These are phyloP conservation scores for Colletotrichum lupini DNA, from an alignment of 2,329 filamentous ascomycete species.

Conservation along the genomic window DNA sequence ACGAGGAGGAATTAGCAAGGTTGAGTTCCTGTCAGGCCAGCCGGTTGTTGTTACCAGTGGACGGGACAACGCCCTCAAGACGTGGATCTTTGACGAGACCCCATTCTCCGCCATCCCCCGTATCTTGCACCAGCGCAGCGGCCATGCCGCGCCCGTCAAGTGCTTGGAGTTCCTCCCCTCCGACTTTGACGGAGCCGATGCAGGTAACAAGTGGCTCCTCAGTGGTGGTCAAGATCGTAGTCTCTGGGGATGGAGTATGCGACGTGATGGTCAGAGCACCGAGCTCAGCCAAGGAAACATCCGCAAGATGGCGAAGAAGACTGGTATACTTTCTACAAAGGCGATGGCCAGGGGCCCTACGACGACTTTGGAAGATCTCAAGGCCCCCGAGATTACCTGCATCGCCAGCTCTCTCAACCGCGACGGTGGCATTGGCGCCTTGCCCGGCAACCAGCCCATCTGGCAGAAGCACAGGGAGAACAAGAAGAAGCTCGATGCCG, in stretches of 20 bases:
- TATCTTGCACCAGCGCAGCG: conserved; percentile 85
- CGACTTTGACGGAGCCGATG: conserved; percentile 89
- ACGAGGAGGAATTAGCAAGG: conserved; percentile 82
- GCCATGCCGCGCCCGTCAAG: conserved; percentile 88
- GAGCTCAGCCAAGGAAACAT: conserved; percentile 93
- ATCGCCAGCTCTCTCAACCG: conserved; percentile 93
- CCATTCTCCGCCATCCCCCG: conserved; percentile 90
- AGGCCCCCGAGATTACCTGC: conserved; percentile 90
- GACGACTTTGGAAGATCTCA: conserved; percentile 78
- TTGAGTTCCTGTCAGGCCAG: conserved; percentile 91
- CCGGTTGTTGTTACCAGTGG: conserved; percentile 91
- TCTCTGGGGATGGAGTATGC: conserved; percentile 95
- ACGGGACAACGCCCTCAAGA: conserved; percentile 91
- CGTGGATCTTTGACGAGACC: conserved; percentile 95
- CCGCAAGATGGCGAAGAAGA: conserved; percentile 89
- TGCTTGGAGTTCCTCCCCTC: conserved; percentile 87
- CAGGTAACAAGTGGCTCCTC: conserved; percentile 91
- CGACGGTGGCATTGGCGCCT: conserved; percentile 90
- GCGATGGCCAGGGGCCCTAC: conserved; percentile 69
- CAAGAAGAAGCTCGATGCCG: conserved; percentile 73
- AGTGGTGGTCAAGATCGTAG: conserved; percentile 91
- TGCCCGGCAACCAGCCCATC: conserved; percentile 80
- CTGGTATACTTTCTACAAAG: conserved; percentile 73
- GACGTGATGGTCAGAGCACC: conserved; percentile 91
- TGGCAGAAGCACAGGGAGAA: conserved; percentile 83